Conservation (phyloP, 306 rosid species). For the Cicer yamashitae region DNA sequence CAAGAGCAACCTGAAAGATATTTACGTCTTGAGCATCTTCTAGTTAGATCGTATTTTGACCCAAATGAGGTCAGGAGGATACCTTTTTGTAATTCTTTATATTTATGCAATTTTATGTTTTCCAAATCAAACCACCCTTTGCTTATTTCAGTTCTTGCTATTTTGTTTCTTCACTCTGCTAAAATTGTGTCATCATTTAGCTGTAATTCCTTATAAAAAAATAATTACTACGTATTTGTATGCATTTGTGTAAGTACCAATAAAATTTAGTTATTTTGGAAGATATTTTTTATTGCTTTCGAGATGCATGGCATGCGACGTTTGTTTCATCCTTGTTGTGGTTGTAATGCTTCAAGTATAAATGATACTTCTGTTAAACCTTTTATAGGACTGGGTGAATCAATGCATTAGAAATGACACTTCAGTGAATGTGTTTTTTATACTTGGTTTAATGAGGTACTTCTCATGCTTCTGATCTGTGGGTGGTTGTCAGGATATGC, state of each 20-base stretch:
- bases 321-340: background rate
- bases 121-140: constrained; percentile 20
- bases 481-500: background rate
- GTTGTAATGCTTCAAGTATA: background rate
- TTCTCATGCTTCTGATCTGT: background rate
- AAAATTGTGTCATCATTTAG: background rate
- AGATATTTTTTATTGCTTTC: background rate
- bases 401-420: constrained; percentile 1
- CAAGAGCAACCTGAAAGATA: constrained; percentile 99
- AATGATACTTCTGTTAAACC: background rate
- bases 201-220: background rate
- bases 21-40: constrained; percentile 97
- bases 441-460: background rate
- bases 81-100: constrained; percentile 21
- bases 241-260: background rate
- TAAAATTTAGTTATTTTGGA: background rate
- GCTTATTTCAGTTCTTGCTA: constrained; percentile 7
- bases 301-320: too few relatives aligned
- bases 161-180: constrained; percentile 25
- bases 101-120: background rate
- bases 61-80: constrained; percentile 81
- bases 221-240: background rate
- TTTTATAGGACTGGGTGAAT: background rate
- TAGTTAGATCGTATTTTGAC: constrained; percentile 95
- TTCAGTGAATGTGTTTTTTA: constrained; percentile 3